Percentiles rank a stretch among this genome's conserved stretches.
Conservation (phyloP, 1,284 basidiomycete species). For the Amylostereum areolatum region DNA sequence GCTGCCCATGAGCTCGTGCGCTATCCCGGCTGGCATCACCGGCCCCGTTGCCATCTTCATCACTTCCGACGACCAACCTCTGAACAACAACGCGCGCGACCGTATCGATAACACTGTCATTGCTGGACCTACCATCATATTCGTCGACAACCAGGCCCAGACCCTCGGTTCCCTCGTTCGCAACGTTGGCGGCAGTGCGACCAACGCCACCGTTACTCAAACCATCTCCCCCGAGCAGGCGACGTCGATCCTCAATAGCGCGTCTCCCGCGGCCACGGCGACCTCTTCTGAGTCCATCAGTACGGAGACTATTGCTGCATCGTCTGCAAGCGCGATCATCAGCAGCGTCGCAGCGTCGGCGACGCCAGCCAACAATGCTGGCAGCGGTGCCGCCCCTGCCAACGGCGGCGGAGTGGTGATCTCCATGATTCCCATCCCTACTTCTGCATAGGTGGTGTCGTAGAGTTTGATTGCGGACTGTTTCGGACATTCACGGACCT, state of each 20-base stretch:
- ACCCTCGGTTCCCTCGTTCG: constrained; percentile 42
- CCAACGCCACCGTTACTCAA: constrained; percentile 5
- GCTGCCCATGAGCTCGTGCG: constrained; percentile 54
- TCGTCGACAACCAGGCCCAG: constrained; percentile 56
- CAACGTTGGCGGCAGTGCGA: constrained; percentile 12
- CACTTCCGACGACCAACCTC: constrained; percentile 56
- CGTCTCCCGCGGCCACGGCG: constrained; percentile 3
- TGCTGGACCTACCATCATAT: constrained; percentile 67
- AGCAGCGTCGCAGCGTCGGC: background rate
- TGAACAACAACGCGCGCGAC: constrained; percentile 58
- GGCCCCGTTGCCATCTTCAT: constrained; percentile 71
- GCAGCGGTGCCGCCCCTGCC: background rate
- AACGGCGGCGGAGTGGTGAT: background rate
- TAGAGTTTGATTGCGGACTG: background rate
- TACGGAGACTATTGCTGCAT: constrained; percentile 4
- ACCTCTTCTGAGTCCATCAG: constrained; percentile 4
- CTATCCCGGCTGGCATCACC: constrained; percentile 58
- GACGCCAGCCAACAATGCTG: background rate
- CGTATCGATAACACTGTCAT: constrained; percentile 54
- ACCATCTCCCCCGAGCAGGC: constrained; percentile 9
- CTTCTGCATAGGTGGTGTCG: background rate
- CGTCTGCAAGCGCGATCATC: constrained; percentile 7
- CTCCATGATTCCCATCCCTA: constrained; percentile 7
- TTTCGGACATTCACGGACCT: background rate
- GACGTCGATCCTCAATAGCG: constrained; percentile 1